Percentiles rank a stretch among this genome's conserved stretches.
Conservation (phyloP, 202 grass and related monocot species). For the Setaria viridis region DNA sequence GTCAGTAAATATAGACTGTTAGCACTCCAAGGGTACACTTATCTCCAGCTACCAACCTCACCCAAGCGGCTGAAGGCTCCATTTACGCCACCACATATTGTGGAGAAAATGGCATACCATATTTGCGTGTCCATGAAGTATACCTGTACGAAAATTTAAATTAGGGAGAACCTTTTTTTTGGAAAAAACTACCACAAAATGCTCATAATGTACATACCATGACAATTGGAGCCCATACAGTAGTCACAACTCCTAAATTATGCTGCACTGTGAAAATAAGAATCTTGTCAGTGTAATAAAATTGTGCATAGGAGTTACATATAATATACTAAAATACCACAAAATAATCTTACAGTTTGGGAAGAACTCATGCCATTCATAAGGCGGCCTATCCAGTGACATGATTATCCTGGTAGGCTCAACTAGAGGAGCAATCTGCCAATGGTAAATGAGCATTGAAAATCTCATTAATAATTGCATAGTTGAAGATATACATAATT, state of each 20-base stretch:
- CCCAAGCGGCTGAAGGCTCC: conserved; percentile 97
- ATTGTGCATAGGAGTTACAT: conserved; percentile 28
- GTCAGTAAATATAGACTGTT: conserved; percentile 29
- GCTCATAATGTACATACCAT: conserved; percentile 61
- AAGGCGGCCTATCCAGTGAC: conserved; percentile 63
- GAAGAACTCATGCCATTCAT: conserved; percentile 98
- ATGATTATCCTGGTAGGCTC: conserved; percentile 84
- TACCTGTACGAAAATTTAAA: conserved; percentile 59
- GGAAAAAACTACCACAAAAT: not conserved
- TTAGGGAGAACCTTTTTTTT: not conserved
- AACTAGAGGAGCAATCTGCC: conserved; percentile 91
- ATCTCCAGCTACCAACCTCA: conserved; percentile 69
- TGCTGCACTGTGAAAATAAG: conserved; percentile 78
- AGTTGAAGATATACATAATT: not conserved
- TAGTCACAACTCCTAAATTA: conserved; percentile 92
- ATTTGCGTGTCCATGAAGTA: conserved; percentile 99
- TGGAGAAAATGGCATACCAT: conserved; percentile 99
- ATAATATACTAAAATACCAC: not conserved
- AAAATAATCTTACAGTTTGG: conserved; percentile 80
- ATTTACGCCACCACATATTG: conserved; percentile 87
- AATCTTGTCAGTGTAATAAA: conserved; percentile 39
- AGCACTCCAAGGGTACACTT: conserved; percentile 31
- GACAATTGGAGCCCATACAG: conserved; percentile 95
- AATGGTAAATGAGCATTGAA: conserved; percentile 24
- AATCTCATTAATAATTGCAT: conserved; percentile 28